phyloP scores from a whole-genome alignment of 108 stramenopile genomes.

The Hondaea fermentalgiana region DNA sequence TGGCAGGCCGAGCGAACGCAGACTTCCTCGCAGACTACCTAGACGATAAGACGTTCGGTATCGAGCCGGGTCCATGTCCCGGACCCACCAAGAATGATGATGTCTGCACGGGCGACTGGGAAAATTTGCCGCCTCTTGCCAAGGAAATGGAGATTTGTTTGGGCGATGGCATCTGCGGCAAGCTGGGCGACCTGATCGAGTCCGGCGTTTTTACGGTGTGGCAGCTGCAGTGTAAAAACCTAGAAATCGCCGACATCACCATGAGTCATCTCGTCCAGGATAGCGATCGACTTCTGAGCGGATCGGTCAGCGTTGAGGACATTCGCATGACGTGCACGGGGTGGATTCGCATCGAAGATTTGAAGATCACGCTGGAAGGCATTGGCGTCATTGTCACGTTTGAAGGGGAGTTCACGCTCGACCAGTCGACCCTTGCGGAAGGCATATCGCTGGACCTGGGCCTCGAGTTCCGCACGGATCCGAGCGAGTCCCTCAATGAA shows the following conservation, averaged over 20 bases:
- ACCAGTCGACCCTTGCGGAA: background rate
- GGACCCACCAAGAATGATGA: background rate
- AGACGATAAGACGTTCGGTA: background rate
- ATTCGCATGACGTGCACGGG: background rate
- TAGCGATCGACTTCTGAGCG: background rate
- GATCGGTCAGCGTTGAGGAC: background rate
- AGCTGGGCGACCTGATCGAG: background rate
- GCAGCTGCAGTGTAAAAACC: background rate
- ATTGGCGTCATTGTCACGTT: background rate
- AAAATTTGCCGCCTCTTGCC: background rate
- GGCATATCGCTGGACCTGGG: background rate
- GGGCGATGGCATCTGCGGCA: background rate
- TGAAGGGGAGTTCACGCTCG: background rate
- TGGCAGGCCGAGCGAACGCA: background rate
- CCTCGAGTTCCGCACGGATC: background rate
- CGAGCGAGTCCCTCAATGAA: background rate
- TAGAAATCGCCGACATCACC: background rate
- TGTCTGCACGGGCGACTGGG: background rate
- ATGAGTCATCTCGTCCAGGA: background rate
- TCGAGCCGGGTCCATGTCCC: background rate
- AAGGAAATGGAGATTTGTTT: background rate
- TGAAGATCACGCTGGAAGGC: background rate
- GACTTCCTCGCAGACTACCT: background rate
- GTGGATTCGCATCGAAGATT: background rate
- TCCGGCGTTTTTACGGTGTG: background rate